Conservation (phyloP, 2,329 filamentous ascomycete species). For the Malbranchea cinnamomea region DNA sequence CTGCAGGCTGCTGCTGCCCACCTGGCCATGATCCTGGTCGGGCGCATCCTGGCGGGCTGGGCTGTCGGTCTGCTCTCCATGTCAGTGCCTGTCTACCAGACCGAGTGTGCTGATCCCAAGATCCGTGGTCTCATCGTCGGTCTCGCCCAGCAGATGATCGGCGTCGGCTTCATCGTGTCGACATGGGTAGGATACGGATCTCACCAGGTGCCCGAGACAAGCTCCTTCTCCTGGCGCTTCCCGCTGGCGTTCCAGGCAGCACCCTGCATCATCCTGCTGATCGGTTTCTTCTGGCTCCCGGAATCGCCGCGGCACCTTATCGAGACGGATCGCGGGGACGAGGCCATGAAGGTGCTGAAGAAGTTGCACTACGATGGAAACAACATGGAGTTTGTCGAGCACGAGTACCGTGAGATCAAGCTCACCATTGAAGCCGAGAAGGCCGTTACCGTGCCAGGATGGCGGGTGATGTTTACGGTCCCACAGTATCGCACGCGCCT, state of each 20-base stretch:
- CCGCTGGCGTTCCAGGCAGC: conserved; percentile 30
- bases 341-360: conserved; percentile 26
- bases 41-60: conserved; percentile 37
- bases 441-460: conserved; percentile 33
- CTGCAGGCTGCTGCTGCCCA: conserved; percentile 44
- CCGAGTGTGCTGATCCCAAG: conserved; percentile 25
- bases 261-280: conserved; percentile 26
- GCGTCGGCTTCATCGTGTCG: conserved; percentile 25
- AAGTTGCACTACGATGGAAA: conserved; percentile 36
- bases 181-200: conserved; percentile 29
- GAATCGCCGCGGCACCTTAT: conserved; percentile 32
- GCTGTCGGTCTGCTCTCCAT: conserved; percentile 34
- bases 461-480: conserved; percentile 25
- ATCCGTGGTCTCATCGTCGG: conserved; percentile 27
- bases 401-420: conserved; percentile 46
- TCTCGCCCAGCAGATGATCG: conserved; percentile 28
- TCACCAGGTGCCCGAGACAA: conserved; percentile 21
- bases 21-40: conserved; percentile 41
- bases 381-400: conserved; percentile 43
- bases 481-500: conserved; percentile 44
- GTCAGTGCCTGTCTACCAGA: conserved; percentile 39
- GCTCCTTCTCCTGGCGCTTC: conserved; percentile 31
- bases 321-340: conserved; percentile 27
- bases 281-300: conserved; percentile 24
- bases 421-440: conserved; percentile 47